Evolutionary conservation across 352 stramenopile genomes (phyloP).

Genomic region (Phytophthora meadii): DNA sequence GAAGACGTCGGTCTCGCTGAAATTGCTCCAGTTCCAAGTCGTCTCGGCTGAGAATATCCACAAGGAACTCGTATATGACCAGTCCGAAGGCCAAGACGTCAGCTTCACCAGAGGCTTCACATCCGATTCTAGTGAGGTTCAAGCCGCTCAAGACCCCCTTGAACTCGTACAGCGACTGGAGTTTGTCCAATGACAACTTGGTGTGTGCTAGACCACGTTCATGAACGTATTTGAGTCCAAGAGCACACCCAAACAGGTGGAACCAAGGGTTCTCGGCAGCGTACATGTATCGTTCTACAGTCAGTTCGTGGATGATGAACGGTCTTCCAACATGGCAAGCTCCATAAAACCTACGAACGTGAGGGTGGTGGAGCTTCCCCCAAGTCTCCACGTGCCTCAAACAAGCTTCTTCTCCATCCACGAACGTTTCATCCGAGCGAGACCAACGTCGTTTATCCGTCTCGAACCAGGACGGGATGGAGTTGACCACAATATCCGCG

Average conservation of each 20-base stretch:
- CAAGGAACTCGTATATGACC: conserved; percentile 5
- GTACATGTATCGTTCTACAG: not conserved
- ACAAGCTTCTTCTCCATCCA: conserved; percentile 2
- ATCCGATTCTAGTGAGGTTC: conserved; percentile 1
- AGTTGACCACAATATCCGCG: not conserved
- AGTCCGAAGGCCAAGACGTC: conserved; percentile 8
- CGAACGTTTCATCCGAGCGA: not conserved
- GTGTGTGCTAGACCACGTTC: conserved; percentile 5
- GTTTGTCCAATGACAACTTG: not conserved
- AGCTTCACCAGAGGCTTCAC: not conserved
- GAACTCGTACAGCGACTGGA: conserved; percentile 4
- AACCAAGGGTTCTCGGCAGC: not conserved
- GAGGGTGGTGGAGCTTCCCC: conserved; percentile 19
- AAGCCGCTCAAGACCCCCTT: conserved; percentile 12
- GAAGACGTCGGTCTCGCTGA: not conserved
- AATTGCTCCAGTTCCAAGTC: conserved; percentile 4
- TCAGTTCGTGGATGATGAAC: conserved; percentile 7
- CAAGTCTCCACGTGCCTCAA: conserved; percentile 2
- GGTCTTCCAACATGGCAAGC: conserved; percentile 26
- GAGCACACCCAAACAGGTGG: conserved; percentile 2
- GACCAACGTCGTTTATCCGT: not conserved
- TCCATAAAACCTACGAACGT: conserved; percentile 23
- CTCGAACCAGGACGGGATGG: conserved; percentile 12
- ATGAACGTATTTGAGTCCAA: conserved; percentile 18
- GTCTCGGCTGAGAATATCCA: not conserved